Evolutionary conservation across 441 rosid genomes (phyloP).

Genomic region (Metrosideros polymorpha): DNA sequence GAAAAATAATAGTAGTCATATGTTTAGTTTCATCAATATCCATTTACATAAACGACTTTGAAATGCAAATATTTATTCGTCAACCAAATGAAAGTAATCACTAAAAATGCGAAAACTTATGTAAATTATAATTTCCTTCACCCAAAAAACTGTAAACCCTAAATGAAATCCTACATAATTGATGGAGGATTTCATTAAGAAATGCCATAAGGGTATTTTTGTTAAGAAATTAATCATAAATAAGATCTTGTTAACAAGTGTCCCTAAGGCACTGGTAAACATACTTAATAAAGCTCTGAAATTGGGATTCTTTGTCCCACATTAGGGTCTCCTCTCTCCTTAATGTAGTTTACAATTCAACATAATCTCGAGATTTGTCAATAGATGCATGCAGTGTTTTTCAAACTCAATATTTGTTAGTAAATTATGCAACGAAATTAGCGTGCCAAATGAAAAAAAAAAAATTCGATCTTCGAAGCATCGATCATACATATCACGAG

Average conservation of each 20-base stretch:
- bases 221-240: not conserved
- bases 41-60: not conserved
- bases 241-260: not conserved
- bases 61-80: not conserved
- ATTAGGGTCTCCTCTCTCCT: too few species aligned
- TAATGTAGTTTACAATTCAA: not conserved
- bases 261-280: not conserved
- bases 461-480: too few species aligned
- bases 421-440: rapidly evolving
- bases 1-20: not conserved
- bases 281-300: too few species aligned
- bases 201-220: not conserved
- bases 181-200: not conserved
- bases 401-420: rapidly evolving
- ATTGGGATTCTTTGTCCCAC: too few species aligned
- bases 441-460: too few species aligned
- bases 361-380: rapidly evolving
- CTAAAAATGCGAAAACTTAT: not conserved
- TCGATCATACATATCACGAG: too few species aligned
- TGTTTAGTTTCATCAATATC: not conserved
- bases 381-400: rapidly evolving
- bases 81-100: rapidly evolving
- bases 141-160: not conserved
- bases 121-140: not conserved
- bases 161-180: not conserved